Evolutionary conservation across 306 rosid genomes (phyloP), one percentile per base, ranked within the genome.

Genomic region (Corylus heterophylla): DNA sequence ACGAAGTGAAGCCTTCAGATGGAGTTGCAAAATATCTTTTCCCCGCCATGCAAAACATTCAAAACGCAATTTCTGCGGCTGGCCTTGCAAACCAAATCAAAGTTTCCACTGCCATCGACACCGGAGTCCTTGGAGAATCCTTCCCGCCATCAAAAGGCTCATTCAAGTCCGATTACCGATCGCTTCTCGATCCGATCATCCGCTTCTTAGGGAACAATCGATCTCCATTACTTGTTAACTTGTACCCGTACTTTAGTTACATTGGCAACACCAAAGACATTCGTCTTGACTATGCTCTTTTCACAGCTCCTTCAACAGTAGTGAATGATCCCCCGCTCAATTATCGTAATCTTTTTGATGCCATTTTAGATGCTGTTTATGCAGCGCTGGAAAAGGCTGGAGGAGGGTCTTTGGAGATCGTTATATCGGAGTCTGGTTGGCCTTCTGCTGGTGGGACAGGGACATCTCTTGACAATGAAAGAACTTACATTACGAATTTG

Each of bases 401-500:
- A 0, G 88, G 86, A 7, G 83, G 67, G 29, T 58, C 82, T 2
- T 5, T 86, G 73, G 77, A 73, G 62, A 70, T 88, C 2, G 88
- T 86, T 37, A 88, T 85, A 17, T 79, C 91, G 0, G 88, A 90
- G 77, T 83, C 75, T 47, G 92, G 92, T 8, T 90, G 92, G 89
- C 92, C 94, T 17, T 81, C 92, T 0, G 74, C 74, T 12, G 85
- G 85, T 7, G 89, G 92, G 20, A 67, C 16, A 0, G 84, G 70
- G 14, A 78, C 94, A 62, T 59, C 84, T 5, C 61, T 44, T 12
- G 86, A 80, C 1, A 83, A 83, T 79, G 92, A 89, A 12, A 71
- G 76, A 61, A 83, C 84, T 56, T 88, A 87, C n/a, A 83, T 85
- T 14, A 79, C 76, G 4, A 85, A 83, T 2, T 61, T 89, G 76